Evolutionary conservation across 1,284 basidiomycete genomes (phyloP).

Genomic region (Microbotryum saponariae): DNA sequence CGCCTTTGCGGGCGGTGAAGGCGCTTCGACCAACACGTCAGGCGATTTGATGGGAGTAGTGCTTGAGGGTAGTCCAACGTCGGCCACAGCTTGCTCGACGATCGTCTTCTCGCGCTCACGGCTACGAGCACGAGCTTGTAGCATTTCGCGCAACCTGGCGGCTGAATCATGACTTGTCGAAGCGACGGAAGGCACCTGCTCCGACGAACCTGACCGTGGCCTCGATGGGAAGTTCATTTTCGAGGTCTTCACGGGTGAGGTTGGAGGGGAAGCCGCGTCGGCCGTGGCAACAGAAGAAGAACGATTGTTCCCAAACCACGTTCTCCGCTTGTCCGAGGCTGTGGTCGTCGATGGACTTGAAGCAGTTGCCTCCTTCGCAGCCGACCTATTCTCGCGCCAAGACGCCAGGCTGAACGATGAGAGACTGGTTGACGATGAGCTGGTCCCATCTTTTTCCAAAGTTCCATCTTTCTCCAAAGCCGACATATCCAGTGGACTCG

Average conservation of each 20-base stretch:
- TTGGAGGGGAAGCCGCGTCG: neutral
- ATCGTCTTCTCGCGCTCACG: conserved; percentile 17
- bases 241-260: conserved; percentile 1
- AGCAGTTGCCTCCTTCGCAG: conserved; percentile 47
- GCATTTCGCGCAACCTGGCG: conserved; percentile 19
- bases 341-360: conserved; percentile 21
- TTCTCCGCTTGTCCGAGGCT: neutral
- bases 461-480: neutral
- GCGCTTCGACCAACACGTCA: neutral
- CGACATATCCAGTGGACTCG: neutral
- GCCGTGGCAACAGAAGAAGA: no score
- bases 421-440: neutral
- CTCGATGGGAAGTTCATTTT: no score
- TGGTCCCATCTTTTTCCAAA: neutral
- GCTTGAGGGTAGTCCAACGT: neutral
- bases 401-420: conserved; percentile 11
- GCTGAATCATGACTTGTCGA: conserved; percentile 9
- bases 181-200: no score
- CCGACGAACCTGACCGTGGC: no score
- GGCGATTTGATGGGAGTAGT: neutral
- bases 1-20: neutral
- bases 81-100: neutral
- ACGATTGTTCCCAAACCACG: conserved; percentile 1
- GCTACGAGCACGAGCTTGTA: conserved; percentile 17
- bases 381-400: conserved; percentile 3